A percentile compares a stretch with the other conserved stretches of the same genome.
Evolutionary conservation across 305 asterid genomes (phyloP).

Genomic region (Fraxinus nigra): DNA sequence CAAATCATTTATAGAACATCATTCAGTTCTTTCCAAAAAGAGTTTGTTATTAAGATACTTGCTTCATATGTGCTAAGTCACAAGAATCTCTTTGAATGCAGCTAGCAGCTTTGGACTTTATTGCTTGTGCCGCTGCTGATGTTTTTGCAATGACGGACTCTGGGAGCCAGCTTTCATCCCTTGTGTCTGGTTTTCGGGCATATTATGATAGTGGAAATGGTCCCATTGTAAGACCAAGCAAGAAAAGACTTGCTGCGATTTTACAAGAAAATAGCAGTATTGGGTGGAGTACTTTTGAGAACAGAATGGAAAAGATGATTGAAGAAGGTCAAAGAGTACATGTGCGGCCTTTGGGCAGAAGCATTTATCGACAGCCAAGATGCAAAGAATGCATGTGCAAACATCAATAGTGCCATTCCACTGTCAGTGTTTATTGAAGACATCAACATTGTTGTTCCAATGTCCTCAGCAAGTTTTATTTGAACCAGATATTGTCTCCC

Average conservation of each 20-base stretch:
- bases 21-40: neutral
- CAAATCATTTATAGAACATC: neutral
- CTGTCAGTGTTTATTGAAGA: neutral
- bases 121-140: constrained; percentile 79
- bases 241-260: constrained; percentile 78
- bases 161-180: constrained; percentile 89
- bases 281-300: constrained; percentile 59
- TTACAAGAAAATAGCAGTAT: constrained; percentile 56
- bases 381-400: constrained; percentile 76
- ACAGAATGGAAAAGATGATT: constrained; percentile 70
- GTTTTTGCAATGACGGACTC: constrained; percentile 91
- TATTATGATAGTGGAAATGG: constrained; percentile 77
- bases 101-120: constrained; percentile 96
- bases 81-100: constrained; percentile 27
- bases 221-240: constrained; percentile 81
- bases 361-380: constrained; percentile 75
- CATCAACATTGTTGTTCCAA: neutral
- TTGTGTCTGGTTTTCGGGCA: constrained; percentile 81
- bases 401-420: constrained; percentile 16
- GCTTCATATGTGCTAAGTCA: neutral
- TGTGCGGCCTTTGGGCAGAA: constrained; percentile 41
- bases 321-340: constrained; percentile 75
- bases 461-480: neutral
- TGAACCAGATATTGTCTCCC: neutral
- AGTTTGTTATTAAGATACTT: neutral